A percentile compares a stretch with the other conserved stretches of the same genome.
phyloP scores from a whole-genome alignment of 2,329 filamentous ascomycete genomes.

The Canariomyces notabilis region DNA sequence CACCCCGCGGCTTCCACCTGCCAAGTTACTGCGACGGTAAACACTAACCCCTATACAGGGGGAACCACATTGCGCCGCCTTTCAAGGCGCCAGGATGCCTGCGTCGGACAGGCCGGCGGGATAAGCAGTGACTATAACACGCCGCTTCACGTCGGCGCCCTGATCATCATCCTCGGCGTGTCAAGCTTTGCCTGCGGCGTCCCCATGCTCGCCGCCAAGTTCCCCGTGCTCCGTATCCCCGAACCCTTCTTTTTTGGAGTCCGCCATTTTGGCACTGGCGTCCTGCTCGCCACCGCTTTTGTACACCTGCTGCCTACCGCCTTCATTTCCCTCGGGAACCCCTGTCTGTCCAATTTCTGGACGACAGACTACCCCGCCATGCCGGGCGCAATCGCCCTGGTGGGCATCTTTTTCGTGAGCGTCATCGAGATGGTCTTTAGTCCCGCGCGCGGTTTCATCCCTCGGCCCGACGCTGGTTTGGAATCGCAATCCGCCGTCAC shows the following conservation, averaged over 20 bases:
- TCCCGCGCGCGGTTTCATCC: slow-evolving; percentile 30
- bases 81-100: slow-evolving; percentile 19
- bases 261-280: slow-evolving; percentile 72
- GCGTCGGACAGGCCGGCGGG: slow-evolving; percentile 28
- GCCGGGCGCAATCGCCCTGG: slow-evolving; percentile 75
- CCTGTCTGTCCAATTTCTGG: slow-evolving; percentile 74
- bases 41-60: slow-evolving; percentile 2
- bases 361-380: slow-evolving; percentile 71
- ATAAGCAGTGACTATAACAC: slow-evolving; percentile 45
- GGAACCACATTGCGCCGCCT: slow-evolving; percentile 5
- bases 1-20: not conserved
- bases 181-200: slow-evolving; percentile 48
- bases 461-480: not conserved
- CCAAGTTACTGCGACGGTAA: not conserved
- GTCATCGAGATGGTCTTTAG: slow-evolving; percentile 57
- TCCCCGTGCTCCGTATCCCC: slow-evolving; percentile 51
- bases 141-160: slow-evolving; percentile 52
- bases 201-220: slow-evolving; percentile 48
- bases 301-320: slow-evolving; percentile 69
- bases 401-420: slow-evolving; percentile 73
- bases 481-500: not conserved
- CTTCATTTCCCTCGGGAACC: slow-evolving; percentile 61
- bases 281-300: slow-evolving; percentile 78
- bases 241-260: slow-evolving; percentile 51
- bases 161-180: slow-evolving; percentile 45